Conservation (phyloP, 2,329 filamentous ascomycete genomes). For the Epichloe bromicola region DNA sequence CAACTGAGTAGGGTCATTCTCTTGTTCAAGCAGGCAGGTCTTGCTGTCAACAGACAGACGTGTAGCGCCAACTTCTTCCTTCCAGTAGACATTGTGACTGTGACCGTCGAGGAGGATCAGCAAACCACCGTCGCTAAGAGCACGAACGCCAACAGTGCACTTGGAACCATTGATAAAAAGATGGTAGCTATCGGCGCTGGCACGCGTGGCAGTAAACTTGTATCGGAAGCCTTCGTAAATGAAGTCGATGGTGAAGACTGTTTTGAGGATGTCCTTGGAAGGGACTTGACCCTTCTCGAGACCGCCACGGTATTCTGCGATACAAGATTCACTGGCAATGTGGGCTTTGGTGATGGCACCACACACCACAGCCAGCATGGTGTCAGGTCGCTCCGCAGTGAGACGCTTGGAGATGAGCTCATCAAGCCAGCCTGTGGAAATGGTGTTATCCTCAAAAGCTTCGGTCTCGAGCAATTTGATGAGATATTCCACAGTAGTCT, state of each 20-base stretch:
- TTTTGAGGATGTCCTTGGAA: slow-evolving; percentile 92
- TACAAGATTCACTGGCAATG: slow-evolving; percentile 79
- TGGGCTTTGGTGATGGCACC: slow-evolving; percentile 93
- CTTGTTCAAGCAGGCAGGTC: slow-evolving; percentile 93
- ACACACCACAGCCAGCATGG: slow-evolving; percentile 85
- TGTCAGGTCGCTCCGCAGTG: slow-evolving; percentile 88
- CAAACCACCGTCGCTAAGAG: slow-evolving; percentile 85
- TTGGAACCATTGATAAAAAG: slow-evolving; percentile 98
- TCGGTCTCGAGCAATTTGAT: slow-evolving; percentile 98
- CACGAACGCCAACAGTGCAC: slow-evolving; percentile 82
- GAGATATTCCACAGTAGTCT: slow-evolving; percentile 95
- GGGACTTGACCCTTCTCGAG: slow-evolving; percentile 96
- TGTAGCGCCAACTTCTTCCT: slow-evolving; percentile 92
- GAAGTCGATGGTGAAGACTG: slow-evolving; percentile 94
- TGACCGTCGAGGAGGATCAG: slow-evolving; percentile 81
- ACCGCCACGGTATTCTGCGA: slow-evolving; percentile 74
- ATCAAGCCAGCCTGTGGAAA: slow-evolving; percentile 96
- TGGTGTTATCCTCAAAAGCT: slow-evolving; percentile 97
- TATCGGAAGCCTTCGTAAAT: slow-evolving; percentile 95
- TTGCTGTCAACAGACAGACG: slow-evolving; percentile 95
- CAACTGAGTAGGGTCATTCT: slow-evolving; percentile 96
- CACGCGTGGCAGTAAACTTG: slow-evolving; percentile 94
- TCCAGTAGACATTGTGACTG: slow-evolving; percentile 99
- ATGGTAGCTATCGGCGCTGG: slow-evolving; percentile 87
- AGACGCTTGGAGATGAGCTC: slow-evolving; percentile 97